Evolutionary conservation across 441 rosid species (phyloP), one percentile per base, ranked within the genome.

Genomic region (Populus hybrid): DNA sequence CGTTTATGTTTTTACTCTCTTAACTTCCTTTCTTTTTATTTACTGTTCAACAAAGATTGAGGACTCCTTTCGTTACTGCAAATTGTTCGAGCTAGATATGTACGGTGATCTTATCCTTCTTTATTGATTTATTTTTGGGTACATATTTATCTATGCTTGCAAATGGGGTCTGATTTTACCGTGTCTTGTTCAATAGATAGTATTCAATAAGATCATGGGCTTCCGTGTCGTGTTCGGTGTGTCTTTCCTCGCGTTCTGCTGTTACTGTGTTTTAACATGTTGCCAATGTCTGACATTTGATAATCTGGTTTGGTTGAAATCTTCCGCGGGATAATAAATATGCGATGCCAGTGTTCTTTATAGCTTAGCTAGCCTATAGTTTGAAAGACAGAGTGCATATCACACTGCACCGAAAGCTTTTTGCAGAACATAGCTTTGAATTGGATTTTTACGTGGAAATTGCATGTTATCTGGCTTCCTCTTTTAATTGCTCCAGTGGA

Each of bases 41-140:
- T 78, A 65, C 75, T 81, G 68, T 66, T 19, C 38, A 77, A 87
- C 85, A 84, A 82, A 82, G 83, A 76, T 77, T 81, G 85, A 85
- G 80, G 73, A 85, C 79, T 79, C 69, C 61, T 35, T 81, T 73
- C 76, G 85, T 84, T 85, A 75, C 78, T 79, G 59, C 83, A 80
- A 75, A 76, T 30, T 82, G 71, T 76, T 80, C 69, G 61, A 79
- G 81, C 79, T 74, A 46, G 81, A 81, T 83, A 76, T 88, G 71
- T 82, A 53, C 46, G 40, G 59, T 16, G 76, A 78, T 79, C 79
- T 72, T 64, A 74, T 79, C 83, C 78, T 84, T 74, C 67, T 81
- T 71, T 21, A 21, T 65, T 74, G 36, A 16, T 78, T 24, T 46
- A 11, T 78, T 24, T 46, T 57, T 75, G 75, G 78, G 75, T 67